Evolutionary conservation across 164 flowering plant genomes (phyloP).

Genomic region (Tetracentron sinense): DNA sequence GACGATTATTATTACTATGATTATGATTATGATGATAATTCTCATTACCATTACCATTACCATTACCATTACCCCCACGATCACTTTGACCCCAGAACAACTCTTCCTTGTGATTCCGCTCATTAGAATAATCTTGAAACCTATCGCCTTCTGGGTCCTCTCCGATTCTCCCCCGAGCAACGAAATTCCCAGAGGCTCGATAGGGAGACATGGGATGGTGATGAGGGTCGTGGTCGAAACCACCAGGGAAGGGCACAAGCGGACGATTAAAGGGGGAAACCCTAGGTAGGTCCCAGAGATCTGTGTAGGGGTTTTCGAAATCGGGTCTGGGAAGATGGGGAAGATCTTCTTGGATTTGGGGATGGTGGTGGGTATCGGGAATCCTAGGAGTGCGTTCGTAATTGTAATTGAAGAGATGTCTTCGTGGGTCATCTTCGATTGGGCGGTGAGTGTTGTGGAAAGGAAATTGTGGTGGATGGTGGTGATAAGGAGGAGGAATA

Average conservation of each 20-base stretch:
- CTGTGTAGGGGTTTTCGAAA: neutral
- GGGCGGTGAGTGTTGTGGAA: constrained; percentile 8
- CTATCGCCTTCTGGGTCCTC: constrained; percentile 9
- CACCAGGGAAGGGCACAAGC: constrained; percentile 3
- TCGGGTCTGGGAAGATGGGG: constrained; percentile 8
- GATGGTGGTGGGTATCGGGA: constrained; percentile 9
- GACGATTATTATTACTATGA: neutral
- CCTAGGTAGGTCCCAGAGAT: constrained; percentile 15
- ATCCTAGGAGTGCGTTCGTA: constrained; percentile 17
- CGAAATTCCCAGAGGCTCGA: constrained; percentile 11
- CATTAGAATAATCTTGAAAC: constrained; percentile 9
- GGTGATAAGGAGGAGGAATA: constrained; percentile 16
- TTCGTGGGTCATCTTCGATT: constrained; percentile 9
- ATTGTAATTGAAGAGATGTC: constrained; percentile 1
- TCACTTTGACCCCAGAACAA: constrained; percentile 2
- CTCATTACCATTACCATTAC: neutral
- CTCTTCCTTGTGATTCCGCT: constrained; percentile 5
- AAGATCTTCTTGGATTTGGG: constrained; percentile 13
- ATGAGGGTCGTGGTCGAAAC: constrained; percentile 8
- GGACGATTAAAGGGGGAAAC: constrained; percentile 9
- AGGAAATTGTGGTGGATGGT: constrained; percentile 13
- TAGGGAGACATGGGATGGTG: constrained; percentile 14
- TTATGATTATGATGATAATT: neutral
- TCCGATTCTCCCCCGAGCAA: constrained; percentile 16
- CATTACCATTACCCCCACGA: neutral